These are phyloP conservation scores for Adansonia grandidieri DNA, from an alignment of 441 rosid genomes.

Conservation along the genomic window DNA sequence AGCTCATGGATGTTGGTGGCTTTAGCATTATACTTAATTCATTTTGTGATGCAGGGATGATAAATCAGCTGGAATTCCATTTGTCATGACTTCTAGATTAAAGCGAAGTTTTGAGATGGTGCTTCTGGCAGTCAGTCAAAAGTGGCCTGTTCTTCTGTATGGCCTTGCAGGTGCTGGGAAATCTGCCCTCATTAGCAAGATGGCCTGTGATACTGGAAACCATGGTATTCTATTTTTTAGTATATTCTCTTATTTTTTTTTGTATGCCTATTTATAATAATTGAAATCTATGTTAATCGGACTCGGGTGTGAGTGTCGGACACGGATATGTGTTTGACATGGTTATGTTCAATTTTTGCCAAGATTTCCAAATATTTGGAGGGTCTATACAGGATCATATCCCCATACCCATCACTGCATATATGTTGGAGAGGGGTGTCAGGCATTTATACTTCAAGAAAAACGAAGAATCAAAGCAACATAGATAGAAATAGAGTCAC, in stretches of 20 bases:
- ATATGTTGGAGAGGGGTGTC: too few relatives aligned
- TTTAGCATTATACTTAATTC: constrained; percentile 15
- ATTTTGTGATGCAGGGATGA: constrained; percentile 55
- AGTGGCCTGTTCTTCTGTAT: constrained; percentile 93
- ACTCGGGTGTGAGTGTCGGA: too few relatives aligned
- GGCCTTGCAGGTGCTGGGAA: constrained; percentile 95
- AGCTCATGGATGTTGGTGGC: not conserved
- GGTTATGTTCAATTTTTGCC: too few relatives aligned
- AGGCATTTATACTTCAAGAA: too few relatives aligned
- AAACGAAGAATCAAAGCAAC: too few relatives aligned
- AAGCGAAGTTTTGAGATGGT: constrained; percentile 83
- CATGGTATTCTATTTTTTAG: constrained; percentile 54
- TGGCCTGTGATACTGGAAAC: constrained; percentile 72
- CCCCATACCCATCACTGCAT: too few relatives aligned
- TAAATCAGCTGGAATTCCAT: constrained; percentile 50
- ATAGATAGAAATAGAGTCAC: not conserved
- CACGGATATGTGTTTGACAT: too few relatives aligned
- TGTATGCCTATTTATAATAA: not conserved
- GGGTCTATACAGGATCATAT: too few relatives aligned
- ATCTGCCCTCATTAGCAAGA: constrained; percentile 81
- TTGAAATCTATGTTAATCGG: not conserved
- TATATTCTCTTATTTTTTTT: not conserved
- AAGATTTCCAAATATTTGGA: too few relatives aligned
- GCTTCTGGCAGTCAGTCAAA: constrained; percentile 80
- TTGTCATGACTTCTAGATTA: constrained; percentile 64